A percentile compares a stretch with the other conserved stretches of the same genome.
Evolutionary conservation across 2,329 filamentous ascomycete genomes (phyloP).

Genomic region (Colletotrichum aenigma): DNA sequence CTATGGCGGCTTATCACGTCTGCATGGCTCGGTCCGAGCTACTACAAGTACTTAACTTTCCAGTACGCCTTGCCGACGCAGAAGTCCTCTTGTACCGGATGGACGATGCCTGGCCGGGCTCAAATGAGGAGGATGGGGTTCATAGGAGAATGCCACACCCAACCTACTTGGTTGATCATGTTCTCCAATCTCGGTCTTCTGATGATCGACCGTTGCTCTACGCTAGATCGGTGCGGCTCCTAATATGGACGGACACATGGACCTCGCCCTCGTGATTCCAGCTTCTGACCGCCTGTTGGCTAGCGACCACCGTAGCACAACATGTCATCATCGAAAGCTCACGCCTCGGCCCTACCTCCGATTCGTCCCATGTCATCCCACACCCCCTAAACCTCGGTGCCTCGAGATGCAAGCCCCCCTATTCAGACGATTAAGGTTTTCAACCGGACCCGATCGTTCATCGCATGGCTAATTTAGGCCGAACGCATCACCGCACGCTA

Average conservation of each 20-base stretch:
- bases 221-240: neutral
- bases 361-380: neutral
- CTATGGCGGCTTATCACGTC: neutral
- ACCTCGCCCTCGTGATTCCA: neutral
- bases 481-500: neutral
- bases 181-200: neutral
- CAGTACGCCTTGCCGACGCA: neutral
- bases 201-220: neutral
- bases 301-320: neutral
- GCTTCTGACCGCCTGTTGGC: neutral
- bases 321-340: neutral
- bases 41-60: neutral
- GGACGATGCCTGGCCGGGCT: neutral
- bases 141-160: neutral
- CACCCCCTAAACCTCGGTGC: neutral
- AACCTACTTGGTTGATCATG: neutral
- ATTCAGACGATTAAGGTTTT: neutral
- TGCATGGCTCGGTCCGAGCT: neutral
- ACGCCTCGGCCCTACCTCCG: neutral
- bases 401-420: neutral
- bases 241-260: neutral
- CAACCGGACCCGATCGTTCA: neutral
- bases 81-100: neutral
- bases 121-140: neutral
- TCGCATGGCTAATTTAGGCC: neutral